Conservation (phyloP, 2,329 filamentous ascomycete genomes). For the Fusarium coffeatum region DNA sequence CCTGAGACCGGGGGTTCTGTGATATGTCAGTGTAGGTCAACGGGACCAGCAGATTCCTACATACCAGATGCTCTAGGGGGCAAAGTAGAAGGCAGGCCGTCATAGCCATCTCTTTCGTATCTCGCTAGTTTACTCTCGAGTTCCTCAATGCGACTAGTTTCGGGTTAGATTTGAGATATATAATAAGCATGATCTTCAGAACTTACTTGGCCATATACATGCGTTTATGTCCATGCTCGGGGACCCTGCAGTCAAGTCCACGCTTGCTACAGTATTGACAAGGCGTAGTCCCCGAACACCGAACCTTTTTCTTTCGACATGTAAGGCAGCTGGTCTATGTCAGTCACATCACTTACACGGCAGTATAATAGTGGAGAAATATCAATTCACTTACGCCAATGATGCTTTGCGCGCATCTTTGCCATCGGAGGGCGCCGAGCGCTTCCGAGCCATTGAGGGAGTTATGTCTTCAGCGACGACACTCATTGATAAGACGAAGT, state of each 20-base stretch:
- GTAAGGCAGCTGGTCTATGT: slow-evolving; percentile 39
- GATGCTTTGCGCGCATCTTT: slow-evolving; percentile 45
- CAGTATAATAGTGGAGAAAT: slow-evolving; percentile 27
- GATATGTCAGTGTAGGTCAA: slow-evolving; percentile 14
- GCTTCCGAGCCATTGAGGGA: slow-evolving; percentile 41
- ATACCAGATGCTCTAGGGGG: slow-evolving; percentile 32
- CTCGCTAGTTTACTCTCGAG: slow-evolving; percentile 43
- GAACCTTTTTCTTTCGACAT: slow-evolving; percentile 46
- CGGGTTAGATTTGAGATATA: not conserved
- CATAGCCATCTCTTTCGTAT: slow-evolving; percentile 42
- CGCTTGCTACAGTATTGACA: slow-evolving; percentile 45
- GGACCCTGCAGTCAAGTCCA: slow-evolving; percentile 43
- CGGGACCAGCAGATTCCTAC: fast-evolving
- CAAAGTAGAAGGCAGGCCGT: slow-evolving; percentile 13
- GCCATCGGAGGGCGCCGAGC: slow-evolving; percentile 33
- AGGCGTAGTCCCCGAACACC: slow-evolving; percentile 45
- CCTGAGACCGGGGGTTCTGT: slow-evolving; percentile 10
- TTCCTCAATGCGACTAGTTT: slow-evolving; percentile 42
- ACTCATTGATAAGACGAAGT: slow-evolving; percentile 18
- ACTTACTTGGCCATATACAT: slow-evolving; percentile 46
- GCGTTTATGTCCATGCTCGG: slow-evolving; percentile 45
- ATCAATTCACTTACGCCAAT: slow-evolving; percentile 40
- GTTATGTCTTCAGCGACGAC: slow-evolving; percentile 26
- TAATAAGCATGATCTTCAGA: not conserved
- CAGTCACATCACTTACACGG: not conserved